Base-by-base conservation (phyloP, 345 rosid genomes). In the Syzygium aromaticum region DNA sequence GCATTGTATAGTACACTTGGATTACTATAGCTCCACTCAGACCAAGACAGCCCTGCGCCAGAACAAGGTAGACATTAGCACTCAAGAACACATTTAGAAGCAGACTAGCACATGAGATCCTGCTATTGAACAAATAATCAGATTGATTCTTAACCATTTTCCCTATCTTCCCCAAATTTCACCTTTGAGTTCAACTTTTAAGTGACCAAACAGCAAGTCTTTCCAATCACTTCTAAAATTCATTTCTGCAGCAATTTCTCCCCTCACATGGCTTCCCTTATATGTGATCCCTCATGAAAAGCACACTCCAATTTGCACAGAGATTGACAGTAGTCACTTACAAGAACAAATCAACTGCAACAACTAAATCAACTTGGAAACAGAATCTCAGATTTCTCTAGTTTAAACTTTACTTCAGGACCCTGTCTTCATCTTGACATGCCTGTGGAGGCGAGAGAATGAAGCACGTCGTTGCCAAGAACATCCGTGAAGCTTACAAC, bases 1-100 rank as follows among this genome's bases (percentile, higher is more conserved):
- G 94, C n/a, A 93, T 85, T 7, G 98, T 94, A 51, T 93, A 89
- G 30, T 96, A 97, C 51, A 93, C 85, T 88, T 94, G 98, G 89
- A 97, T 95, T 4, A 97, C 86, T 10, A 95, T 92, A 19, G 98
- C 99, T 85, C 98, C 97, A 15, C 99, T 94, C 87, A 97, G 92
- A 87, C 99, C 99, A 28, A 96, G 96, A 93, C 94, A 97, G 2
- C 98, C 98, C 99, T 97, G 94, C 40, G 54, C 88, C 89, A 30
- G 28, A 90, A 82, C 10, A 82, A 22, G 63, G 33, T 64, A 22
- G 51, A 23, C 14, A 57, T 84, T n/a, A 53, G 16, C 19, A 85
- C 38, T 53, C 27, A 53, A 28, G 22, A 80, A 52, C 30, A 56
- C 52, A 49, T 52, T 52, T 84, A 40, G 38, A 33, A 10, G 85